Conservation (phyloP, 805 yeast species). For the Zygoascus biomembranicola region DNA sequence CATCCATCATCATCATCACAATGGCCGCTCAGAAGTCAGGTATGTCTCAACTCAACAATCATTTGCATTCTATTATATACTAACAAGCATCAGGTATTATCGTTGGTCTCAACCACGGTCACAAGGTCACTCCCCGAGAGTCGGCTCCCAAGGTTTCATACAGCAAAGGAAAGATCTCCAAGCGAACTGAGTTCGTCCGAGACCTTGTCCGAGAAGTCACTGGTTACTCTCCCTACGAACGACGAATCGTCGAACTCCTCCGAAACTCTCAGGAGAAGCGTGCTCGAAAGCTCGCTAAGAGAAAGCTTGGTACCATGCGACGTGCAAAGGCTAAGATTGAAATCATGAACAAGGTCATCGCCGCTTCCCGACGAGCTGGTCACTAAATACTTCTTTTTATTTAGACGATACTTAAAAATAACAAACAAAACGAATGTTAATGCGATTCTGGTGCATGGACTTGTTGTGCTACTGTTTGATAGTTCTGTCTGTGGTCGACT, state of each 20-base stretch:
- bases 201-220: constrained; percentile 92
- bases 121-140: constrained; percentile 81
- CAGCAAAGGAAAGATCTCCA: constrained; percentile 94
- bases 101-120: constrained; percentile 99
- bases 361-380: constrained; percentile 68
- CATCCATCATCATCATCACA: constrained; percentile 5
- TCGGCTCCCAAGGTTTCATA: constrained; percentile 83
- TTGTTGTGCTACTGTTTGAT: not conserved
- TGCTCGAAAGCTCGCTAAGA: constrained; percentile 99
- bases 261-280: constrained; percentile 99
- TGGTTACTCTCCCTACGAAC: constrained; percentile 99
- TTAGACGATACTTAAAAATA: not conserved
- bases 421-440: not conserved
- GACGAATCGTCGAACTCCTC: constrained; percentile 98
- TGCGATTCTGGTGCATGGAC: not conserved
- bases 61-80: not conserved
- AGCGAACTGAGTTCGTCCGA: constrained; percentile 95
- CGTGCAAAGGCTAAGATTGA: constrained; percentile 99
- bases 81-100: constrained; percentile 56
- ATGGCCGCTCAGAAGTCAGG: constrained; percentile 24
- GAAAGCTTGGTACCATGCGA: constrained; percentile 97
- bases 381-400: constrained; percentile 11
- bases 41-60: constrained; percentile 8
- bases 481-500: not conserved
- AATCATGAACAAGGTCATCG: constrained; percentile 92